These are phyloP conservation scores for Tetrahymena thermophila DNA, from an alignment of 73 alveolate species.

Conservation along the genomic window DNA sequence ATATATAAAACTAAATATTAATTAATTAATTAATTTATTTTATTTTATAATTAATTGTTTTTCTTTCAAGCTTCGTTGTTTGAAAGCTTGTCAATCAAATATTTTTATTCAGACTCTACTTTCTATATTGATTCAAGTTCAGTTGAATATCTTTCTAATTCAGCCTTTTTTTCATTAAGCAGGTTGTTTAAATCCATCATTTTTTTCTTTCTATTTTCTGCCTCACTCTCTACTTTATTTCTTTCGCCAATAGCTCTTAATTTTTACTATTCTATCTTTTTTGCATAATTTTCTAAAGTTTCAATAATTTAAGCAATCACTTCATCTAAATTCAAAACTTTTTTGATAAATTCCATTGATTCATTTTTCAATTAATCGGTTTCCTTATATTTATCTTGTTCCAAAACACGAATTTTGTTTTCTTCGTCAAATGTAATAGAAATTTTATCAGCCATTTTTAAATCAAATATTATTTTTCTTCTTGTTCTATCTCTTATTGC, in stretches of 20 bases:
- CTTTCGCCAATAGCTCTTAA: slow-evolving; percentile 86
- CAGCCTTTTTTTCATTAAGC: slow-evolving; percentile 82
- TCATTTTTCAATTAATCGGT: slow-evolving; percentile 60
- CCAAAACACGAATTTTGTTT: slow-evolving; percentile 78
- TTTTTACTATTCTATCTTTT: slow-evolving; percentile 78
- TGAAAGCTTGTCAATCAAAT: slow-evolving; percentile 72
- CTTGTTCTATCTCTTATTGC: background rate
- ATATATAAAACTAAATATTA: too few species aligned
- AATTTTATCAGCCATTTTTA: slow-evolving; percentile 34
- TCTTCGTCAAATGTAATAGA: slow-evolving; percentile 81
- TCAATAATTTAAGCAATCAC: slow-evolving; percentile 65
- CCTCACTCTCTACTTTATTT: slow-evolving; percentile 83
- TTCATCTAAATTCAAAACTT: slow-evolving; percentile 60
- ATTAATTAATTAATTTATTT: background rate
- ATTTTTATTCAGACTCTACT: slow-evolving; percentile 76
- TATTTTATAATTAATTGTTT: background rate
- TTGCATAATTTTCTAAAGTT: slow-evolving; percentile 72
- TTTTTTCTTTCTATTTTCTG: slow-evolving; percentile 74
- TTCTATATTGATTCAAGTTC: slow-evolving; percentile 65
- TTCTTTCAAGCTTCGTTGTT: slow-evolving; percentile 73
- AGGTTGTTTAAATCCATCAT: slow-evolving; percentile 70
- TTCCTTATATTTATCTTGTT: slow-evolving; percentile 73
- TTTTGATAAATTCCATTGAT: slow-evolving; percentile 66
- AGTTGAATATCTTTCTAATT: slow-evolving; percentile 67
- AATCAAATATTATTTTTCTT: background rate